Evolutionary conservation across 352 stramenopile genomes (phyloP), one percentile per base, ranked within the genome.

Genomic region (Thraustotheca clavata): DNA sequence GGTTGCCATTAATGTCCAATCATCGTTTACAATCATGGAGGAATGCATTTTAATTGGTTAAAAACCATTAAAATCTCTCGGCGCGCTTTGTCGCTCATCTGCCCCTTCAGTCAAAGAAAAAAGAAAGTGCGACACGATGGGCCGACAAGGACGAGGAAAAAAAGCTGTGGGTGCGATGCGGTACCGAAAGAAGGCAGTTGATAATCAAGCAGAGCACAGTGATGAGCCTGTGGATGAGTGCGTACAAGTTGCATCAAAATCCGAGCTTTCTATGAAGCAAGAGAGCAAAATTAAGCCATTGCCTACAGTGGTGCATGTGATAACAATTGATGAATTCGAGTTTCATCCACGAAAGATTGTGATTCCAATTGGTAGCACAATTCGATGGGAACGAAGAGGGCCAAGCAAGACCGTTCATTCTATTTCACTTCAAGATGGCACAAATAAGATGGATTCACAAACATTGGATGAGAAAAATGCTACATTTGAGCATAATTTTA

Each of bases 181-280:
- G 18, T 65, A 65, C 38, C 57, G 57, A 11, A 65, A 65, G 57
- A 65, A 65, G 24, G 38, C 55, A 29, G 5, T 52, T 8, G 57
- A 65, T n/a, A 50, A 62, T 34, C 49, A 59, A 18, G 16, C 29
- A n/a, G 49, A 59, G 8, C 29, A 59, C 8, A 9, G 7, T 7
- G 55, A 47, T n/a, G 55, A 62, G 27, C 26, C 35, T 9, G 35
- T 9, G 16, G 22, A 27, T 22, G 22, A 38, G 8, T 32, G 8
- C 11, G 38, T 14, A 14, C 38, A 47, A 38, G 41, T 46, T n/a
- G 27, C n/a, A n/a, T n/a, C n/a, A n/a, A n/a, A n/a, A n/a, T n/a
- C n/a, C n/a, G n/a, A n/a, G n/a, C n/a, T n/a, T n/a, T n/a, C n/a
- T n/a, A n/a, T n/a, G n/a, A n/a, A n/a, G n/a, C n/a, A n/a, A n/a